Evolutionary conservation across 768 basidiomycete genomes (phyloP).

Genomic region (Dioszegia hungarica): DNA sequence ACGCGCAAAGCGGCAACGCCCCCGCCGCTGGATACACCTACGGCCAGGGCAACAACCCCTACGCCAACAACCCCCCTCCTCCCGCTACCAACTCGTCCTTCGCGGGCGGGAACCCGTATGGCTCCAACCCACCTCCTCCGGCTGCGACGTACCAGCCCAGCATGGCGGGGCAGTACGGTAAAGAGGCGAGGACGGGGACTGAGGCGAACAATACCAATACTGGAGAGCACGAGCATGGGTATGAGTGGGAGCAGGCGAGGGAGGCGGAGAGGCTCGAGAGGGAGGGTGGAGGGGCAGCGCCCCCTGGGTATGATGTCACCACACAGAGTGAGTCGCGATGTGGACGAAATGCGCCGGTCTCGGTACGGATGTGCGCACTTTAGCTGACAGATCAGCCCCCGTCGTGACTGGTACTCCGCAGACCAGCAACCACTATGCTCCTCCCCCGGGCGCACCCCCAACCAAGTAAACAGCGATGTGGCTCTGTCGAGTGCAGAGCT

Average conservation of each 20-base stretch:
- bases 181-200: not conserved
- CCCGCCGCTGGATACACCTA: slow-evolving; percentile 2
- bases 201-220: not conserved
- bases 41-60: slow-evolving; percentile 23
- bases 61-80: slow-evolving; percentile 39
- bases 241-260: slow-evolving; percentile 44
- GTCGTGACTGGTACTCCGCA: not conserved
- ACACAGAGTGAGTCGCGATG: slow-evolving; percentile 26
- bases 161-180: slow-evolving; percentile 10
- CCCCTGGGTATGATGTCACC: slow-evolving; percentile 41
- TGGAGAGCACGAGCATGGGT: slow-evolving; percentile 38
- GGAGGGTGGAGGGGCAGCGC: slow-evolving; percentile 12
- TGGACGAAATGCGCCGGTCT: too few species aligned
- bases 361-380: too few species aligned
- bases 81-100: slow-evolving; percentile 9
- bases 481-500: too few species aligned
- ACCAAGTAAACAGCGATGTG: too few species aligned
- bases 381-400: not conserved
- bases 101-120: slow-evolving; percentile 19
- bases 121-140: slow-evolving; percentile 28
- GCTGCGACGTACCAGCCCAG: slow-evolving; percentile 39
- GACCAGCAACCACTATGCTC: slow-evolving; percentile 15
- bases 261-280: slow-evolving; percentile 37
- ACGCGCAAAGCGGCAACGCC: slow-evolving; percentile 9
- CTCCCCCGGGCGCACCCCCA: slow-evolving; percentile 36